A percentile compares a stretch with the other conserved stretches of the same genome.
These are phyloP conservation scores for Aspergillus sp. DNA, from an alignment of 2,329 filamentous ascomycete genomes.

Conservation along the genomic window DNA sequence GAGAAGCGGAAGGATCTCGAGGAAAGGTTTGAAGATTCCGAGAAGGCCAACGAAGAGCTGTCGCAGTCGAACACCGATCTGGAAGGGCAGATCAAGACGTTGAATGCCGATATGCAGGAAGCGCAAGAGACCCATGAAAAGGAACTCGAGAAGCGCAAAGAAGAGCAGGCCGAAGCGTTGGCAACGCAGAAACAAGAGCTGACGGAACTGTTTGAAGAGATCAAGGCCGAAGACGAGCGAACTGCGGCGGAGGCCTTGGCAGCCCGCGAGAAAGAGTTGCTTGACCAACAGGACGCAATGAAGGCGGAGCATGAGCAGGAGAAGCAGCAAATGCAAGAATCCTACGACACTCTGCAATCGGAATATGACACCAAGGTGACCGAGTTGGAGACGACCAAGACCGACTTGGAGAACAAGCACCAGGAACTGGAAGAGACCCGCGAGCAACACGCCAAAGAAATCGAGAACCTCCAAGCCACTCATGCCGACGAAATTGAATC, in stretches of 20 bases:
- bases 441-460: slow-evolving; percentile 27
- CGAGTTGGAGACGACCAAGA: slow-evolving; percentile 30
- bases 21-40: slow-evolving; percentile 45
- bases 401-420: slow-evolving; percentile 28
- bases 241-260: slow-evolving; percentile 37
- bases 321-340: slow-evolving; percentile 39
- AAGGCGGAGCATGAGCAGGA: slow-evolving; percentile 37
- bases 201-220: slow-evolving; percentile 50
- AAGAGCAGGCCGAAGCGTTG: slow-evolving; percentile 36
- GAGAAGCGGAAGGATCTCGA: slow-evolving; percentile 54
- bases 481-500: slow-evolving; percentile 27
- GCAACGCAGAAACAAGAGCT: slow-evolving; percentile 45
- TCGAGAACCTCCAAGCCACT: slow-evolving; percentile 22
- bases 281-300: slow-evolving; percentile 36
- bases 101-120: slow-evolving; percentile 41
- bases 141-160: slow-evolving; percentile 32
- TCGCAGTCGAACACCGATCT: slow-evolving; percentile 46
- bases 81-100: slow-evolving; percentile 38
- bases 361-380: slow-evolving; percentile 37
- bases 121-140: slow-evolving; percentile 46
- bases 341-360: slow-evolving; percentile 35
- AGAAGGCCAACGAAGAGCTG: slow-evolving; percentile 47
- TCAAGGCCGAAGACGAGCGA: slow-evolving; percentile 44
- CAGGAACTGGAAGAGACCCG: slow-evolving; percentile 34
- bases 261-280: slow-evolving; percentile 44